phyloP scores from a whole-genome alignment of 1,284 basidiomycete genomes.

The Blastosporella zonata region DNA sequence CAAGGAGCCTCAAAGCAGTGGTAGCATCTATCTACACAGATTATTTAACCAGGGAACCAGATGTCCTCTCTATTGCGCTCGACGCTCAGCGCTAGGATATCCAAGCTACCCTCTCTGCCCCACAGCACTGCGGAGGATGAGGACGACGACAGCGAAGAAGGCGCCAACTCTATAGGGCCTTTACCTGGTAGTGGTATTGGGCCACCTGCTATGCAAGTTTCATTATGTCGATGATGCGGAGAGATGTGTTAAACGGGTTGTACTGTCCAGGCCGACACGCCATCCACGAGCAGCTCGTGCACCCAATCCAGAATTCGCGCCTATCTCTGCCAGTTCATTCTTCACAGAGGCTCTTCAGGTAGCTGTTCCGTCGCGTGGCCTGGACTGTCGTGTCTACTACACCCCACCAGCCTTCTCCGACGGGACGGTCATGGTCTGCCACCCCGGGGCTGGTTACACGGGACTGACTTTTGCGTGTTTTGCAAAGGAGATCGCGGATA shows the following conservation, averaged over 20 bases:
- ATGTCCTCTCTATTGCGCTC: constrained; percentile 75
- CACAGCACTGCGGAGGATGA: constrained; percentile 47
- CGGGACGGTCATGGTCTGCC: constrained; percentile 79
- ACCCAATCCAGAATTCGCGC: constrained; percentile 60
- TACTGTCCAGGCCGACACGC: constrained; percentile 27
- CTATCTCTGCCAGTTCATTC: constrained; percentile 73
- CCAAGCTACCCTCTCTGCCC: constrained; percentile 57
- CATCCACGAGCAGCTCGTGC: constrained; percentile 28
- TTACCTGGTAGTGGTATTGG: constrained; percentile 56
- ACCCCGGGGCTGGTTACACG: constrained; percentile 93
- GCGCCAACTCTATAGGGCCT: constrained; percentile 56
- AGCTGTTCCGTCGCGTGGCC: constrained; percentile 52
- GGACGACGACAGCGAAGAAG: constrained; percentile 60
- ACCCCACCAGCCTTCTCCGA: constrained; percentile 51
- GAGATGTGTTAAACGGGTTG: neutral
- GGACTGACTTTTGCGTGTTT: constrained; percentile 88
- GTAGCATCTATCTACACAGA: too few relatives aligned
- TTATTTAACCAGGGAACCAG: neutral
- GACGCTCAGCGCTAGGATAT: constrained; percentile 62
- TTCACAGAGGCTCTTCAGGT: constrained; percentile 80
- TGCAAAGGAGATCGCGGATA: constrained; percentile 69
- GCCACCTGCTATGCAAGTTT: constrained; percentile 56
- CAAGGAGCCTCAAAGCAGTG: too few relatives aligned
- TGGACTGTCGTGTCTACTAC: constrained; percentile 78
- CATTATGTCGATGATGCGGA: neutral